Evolutionary conservation across 306 rosid species (phyloP), one percentile per base, ranked within the genome.

Genomic region (Coriaria nepalensis): DNA sequence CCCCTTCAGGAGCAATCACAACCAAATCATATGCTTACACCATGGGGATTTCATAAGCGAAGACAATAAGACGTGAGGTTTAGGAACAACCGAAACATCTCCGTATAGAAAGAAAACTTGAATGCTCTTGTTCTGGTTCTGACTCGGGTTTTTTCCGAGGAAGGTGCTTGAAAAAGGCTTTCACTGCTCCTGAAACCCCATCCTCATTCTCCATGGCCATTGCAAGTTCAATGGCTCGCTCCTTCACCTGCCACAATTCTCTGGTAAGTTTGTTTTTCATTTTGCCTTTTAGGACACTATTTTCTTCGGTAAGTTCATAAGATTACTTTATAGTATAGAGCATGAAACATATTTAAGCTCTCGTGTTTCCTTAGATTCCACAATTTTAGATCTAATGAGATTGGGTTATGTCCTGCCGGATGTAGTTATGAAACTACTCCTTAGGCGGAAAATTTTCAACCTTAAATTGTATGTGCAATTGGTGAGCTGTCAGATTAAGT

Each of bases 171-270:
- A 85, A 82, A 76, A 92, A 92, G 66, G 94, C 98, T 64, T 71
- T 92, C 46, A 92, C 98, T n/a, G 96, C 96, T 53, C 98, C 98
- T 5, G 77, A 56, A 40, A 92, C 96, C 10, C 98, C 98, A 58
- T 92, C 98, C 71, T 92, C 98, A 38, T 75, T 72, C 60, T 86
- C 86, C 96, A 92, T 86, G 52, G 84, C 87, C 80, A 69, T 82
- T 9, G 98, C 80, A 36, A 92, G 88, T 59, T 85, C 82, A n/a
- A 75, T 8, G 9, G 94, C 93, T 10, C 74, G 63, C 37, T 73
- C 73, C 72, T 92, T 86, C 63, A 92, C 93, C 98, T 92, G 74
- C 35, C 51, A 70, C 64, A 35, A 43, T 62, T 43, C 41, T 35
- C 39, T 39, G 14, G 33, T 33, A 47, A 62, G 57, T 49, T 48